These are phyloP conservation scores for Cyclostephanos invisitatus DNA, from an alignment of 108 stramenopile species.

Conservation along the genomic window DNA sequence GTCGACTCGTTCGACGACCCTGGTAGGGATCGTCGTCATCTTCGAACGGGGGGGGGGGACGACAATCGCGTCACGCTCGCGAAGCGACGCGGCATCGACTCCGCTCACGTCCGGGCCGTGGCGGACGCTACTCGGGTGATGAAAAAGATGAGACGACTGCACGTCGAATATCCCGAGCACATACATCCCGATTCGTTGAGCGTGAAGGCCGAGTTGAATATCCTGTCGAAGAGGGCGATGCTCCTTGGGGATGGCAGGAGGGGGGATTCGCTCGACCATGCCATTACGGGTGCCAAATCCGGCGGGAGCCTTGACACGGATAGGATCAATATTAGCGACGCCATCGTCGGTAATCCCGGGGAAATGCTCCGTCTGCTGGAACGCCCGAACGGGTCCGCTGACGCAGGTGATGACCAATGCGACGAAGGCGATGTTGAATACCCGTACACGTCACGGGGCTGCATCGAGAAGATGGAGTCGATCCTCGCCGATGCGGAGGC, in stretches of 20 bases:
- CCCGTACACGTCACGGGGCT: conserved; percentile 30
- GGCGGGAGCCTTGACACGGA: conserved; percentile 3
- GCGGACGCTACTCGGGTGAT: conserved; percentile 39
- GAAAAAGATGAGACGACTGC: conserved; percentile 41
- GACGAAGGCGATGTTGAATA: neutral
- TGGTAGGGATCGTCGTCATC: neutral
- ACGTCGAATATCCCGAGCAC: conserved; percentile 22
- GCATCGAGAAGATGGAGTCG: conserved; percentile 34
- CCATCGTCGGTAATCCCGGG: conserved; percentile 3
- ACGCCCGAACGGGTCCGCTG: conserved; percentile 1
- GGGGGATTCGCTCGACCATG: neutral
- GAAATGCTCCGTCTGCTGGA: conserved; percentile 25
- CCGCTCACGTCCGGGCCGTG: conserved; percentile 28
- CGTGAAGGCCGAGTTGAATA: conserved; percentile 37
- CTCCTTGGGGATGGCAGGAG: conserved; percentile 15
- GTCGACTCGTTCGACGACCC: neutral
- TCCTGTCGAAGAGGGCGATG: conserved; percentile 40
- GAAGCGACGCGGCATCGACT: conserved; percentile 30
- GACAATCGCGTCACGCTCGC: conserved; percentile 28
- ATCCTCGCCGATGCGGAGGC: conserved; percentile 33
- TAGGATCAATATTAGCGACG: neutral
- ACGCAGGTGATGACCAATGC: neutral
- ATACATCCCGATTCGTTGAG: conserved; percentile 38
- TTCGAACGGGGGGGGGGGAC: neutral
- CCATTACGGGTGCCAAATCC: conserved; percentile 1